Evolutionary conservation across 164 flowering plant species (phyloP).

Genomic region (Akebia trifoliata): DNA sequence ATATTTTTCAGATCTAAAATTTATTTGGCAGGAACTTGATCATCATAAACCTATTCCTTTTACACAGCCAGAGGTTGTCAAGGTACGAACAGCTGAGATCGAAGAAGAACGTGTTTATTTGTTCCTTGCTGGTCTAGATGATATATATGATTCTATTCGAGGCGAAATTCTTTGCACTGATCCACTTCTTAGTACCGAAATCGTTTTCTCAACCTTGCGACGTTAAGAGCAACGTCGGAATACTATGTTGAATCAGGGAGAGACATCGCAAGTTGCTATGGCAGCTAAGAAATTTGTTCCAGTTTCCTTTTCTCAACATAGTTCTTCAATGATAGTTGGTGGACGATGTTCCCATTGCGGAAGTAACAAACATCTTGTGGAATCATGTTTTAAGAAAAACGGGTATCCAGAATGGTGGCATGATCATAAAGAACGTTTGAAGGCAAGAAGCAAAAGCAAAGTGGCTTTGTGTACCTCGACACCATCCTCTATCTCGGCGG

Average conservation of each 20-base stretch:
- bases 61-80: background rate
- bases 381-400: background rate
- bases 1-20: background rate
- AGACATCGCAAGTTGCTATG: background rate
- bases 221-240: background rate
- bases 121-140: background rate
- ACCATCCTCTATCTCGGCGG: background rate
- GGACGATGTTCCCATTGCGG: conserved; percentile 1
- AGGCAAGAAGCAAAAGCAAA: background rate
- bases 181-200: background rate
- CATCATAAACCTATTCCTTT: background rate
- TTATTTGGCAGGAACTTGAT: background rate
- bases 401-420: conserved; percentile 10
- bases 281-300: background rate
- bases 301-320: background rate
- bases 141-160: background rate
- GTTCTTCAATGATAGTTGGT: background rate
- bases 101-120: background rate
- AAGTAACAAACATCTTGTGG: background rate
- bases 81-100: background rate
- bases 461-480: background rate
- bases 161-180: background rate
- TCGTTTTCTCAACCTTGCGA: background rate
- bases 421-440: background rate
- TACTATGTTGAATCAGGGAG: background rate